Conservation (phyloP, 352 stramenopile genomes). For the Globisporangium cylindrosporum region DNA sequence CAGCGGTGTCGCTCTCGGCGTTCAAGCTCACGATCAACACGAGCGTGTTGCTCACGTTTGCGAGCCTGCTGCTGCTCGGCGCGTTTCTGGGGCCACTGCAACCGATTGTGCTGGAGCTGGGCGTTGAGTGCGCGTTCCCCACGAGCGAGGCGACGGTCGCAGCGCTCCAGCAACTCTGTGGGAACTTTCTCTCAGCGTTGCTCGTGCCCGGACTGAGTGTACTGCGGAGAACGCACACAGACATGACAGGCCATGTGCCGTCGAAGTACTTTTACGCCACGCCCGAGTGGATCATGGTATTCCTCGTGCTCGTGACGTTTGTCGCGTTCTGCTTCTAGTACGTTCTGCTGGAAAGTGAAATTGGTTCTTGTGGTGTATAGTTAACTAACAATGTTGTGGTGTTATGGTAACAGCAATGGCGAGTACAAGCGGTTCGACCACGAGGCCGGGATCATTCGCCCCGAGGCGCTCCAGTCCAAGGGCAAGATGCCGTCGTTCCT, state of each 20-base stretch:
- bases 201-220: conserved; percentile 48
- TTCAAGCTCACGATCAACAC: conserved; percentile 48
- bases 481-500: conserved; percentile 17
- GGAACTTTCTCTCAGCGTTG: conserved; percentile 71
- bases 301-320: conserved; percentile 38
- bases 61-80: conserved; percentile 43
- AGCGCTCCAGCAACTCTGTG: conserved; percentile 71
- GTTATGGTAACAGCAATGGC: conserved; percentile 19
- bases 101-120: conserved; percentile 65
- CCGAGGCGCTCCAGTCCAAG: conserved; percentile 14
- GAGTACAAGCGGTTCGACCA: conserved; percentile 30
- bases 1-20: conserved; percentile 29
- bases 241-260: conserved; percentile 28
- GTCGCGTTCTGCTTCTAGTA: conserved; percentile 36
- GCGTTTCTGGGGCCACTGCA: conserved; percentile 62
- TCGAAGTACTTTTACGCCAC: conserved; percentile 42
- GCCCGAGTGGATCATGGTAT: conserved; percentile 51
- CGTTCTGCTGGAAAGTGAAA: not conserved
- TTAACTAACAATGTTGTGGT: conserved; percentile 21
- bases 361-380: conserved; percentile 18
- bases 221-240: conserved; percentile 33
- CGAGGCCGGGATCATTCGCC: conserved; percentile 24
- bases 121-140: conserved; percentile 69
- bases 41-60: conserved; percentile 38
- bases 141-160: conserved; percentile 76